Evolutionary conservation across 2,329 filamentous ascomycete species (phyloP), one percentile per base, ranked within the genome.

Genomic region (Cordyceps farinosa): DNA sequence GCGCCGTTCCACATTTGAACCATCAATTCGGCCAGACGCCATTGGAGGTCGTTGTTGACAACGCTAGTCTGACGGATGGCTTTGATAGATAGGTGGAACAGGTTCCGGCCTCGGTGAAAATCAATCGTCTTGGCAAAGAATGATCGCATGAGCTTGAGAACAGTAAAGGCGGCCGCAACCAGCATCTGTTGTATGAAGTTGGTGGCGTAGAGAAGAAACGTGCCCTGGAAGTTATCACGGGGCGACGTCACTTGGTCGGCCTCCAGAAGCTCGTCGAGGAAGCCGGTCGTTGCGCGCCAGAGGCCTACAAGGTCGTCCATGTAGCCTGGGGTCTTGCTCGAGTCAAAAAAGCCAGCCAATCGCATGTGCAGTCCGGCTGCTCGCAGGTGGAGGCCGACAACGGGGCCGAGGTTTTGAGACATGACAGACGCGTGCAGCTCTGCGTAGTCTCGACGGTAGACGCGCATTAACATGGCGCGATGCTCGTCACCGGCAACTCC

Each of bases 171-270:
- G 5, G 88, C 90, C 2, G 90, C 90, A n/a, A 93, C 86, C 63
- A 92, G 85, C 88, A 94, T 93, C 74, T 94, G 90, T 72, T 92
- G 87, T 59, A 94, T 85, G 74, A 93, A 93, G 72, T 89, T 91
- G 67, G 85, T 88, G 32, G 87, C 84, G 69, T 90, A 88, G 56
- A 83, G 82, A 34, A 92, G 78, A 56, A 89, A 82, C 55, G 82
- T 81, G 8, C 84, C 81, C 59, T 76, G 76, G 42, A 75, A 77
- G 54, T 76, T 74, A 38, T 82, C 79, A 45, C 77, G 76, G 2
- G 78, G 76, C 11, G 79, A 80, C 3, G 77, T 77, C 13, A 76
- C 75, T 66, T 82, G 82, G 55, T 82, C 77, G 42, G 83, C 80
- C 67, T 83, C 81, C 61, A 87, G 75, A 10, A 90, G 78, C 64